Evolutionary conservation across 2,329 filamentous ascomycete genomes (phyloP).

Genomic region (Hyphodiscus sp.): DNA sequence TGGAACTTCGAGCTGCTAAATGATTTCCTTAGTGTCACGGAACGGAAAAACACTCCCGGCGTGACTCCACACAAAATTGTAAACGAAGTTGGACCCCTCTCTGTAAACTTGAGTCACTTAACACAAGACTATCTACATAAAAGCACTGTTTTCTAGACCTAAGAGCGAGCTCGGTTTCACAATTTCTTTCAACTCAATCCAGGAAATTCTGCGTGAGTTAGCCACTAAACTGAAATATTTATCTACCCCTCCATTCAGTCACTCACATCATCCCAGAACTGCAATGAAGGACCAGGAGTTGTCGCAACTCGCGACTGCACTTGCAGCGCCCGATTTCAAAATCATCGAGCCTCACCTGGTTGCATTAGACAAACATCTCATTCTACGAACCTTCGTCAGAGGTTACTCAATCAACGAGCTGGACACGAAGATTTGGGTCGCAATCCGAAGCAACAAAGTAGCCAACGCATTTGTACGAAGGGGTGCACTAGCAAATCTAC

Average conservation of each 20-base stretch:
- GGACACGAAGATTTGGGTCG: slow-evolving; percentile 78
- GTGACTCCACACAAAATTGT: no score
- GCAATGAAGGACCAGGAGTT: slow-evolving; percentile 53
- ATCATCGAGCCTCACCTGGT: slow-evolving; percentile 66
- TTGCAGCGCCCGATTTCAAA: slow-evolving; percentile 68
- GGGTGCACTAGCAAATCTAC: slow-evolving; percentile 67
- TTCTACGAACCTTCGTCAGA: slow-evolving; percentile 76
- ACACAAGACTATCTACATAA: background rate
- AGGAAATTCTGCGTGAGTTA: slow-evolving; percentile 3
- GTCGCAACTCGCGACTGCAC: slow-evolving; percentile 42
- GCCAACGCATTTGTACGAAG: slow-evolving; percentile 75
- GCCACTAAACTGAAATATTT: slow-evolving; percentile 11
- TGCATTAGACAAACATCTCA: slow-evolving; percentile 81
- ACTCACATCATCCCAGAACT: slow-evolving; percentile 23
- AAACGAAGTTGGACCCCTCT: no score
- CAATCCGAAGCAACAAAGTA: slow-evolving; percentile 78
- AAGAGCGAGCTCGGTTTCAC: background rate
- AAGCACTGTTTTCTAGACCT: background rate
- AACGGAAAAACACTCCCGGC: slow-evolving; percentile 10
- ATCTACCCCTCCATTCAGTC: slow-evolving; percentile 9
- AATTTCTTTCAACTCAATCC: no score
- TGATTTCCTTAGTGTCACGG: slow-evolving; percentile 7
- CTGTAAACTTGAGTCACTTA: no score
- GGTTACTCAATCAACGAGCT: slow-evolving; percentile 72
- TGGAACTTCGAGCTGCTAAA: background rate